Conservation (phyloP, 2,329 filamentous ascomycete species). For the Hypoxylon sp. region DNA sequence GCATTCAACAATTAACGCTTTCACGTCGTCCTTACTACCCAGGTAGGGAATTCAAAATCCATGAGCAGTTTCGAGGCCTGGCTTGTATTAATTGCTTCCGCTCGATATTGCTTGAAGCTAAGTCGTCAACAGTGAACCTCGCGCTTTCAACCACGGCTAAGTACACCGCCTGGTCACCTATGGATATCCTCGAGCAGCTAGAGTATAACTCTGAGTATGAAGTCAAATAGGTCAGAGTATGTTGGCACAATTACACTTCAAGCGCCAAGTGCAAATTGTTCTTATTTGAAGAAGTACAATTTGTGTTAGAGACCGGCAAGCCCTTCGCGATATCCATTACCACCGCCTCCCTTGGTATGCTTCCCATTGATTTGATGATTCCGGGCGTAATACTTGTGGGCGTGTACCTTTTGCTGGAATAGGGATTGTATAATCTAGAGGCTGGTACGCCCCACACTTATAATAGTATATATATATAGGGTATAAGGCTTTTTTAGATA, state of each 20-base stretch:
- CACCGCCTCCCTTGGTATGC: constrained; percentile 71
- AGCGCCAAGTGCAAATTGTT: constrained; percentile 74
- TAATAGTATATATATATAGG: too few species aligned
- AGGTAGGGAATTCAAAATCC: too few species aligned
- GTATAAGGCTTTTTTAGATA: too few species aligned
- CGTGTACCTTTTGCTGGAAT: too few species aligned
- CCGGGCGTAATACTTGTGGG: constrained; percentile 68
- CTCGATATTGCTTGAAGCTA: too few species aligned
- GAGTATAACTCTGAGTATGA: not conserved
- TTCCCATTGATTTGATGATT: constrained; percentile 73
- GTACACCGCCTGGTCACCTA: not conserved
- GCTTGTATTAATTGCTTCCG: not conserved
- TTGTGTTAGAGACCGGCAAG: constrained; percentile 60
- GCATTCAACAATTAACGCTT: too few species aligned
- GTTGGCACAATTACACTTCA: constrained; percentile 83
- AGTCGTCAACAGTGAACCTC: too few species aligned
- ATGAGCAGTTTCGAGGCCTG: not conserved
- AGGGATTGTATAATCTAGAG: too few species aligned
- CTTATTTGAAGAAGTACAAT: constrained; percentile 68
- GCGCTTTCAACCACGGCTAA: not conserved
- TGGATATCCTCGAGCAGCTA: not conserved
- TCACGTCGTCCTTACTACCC: too few species aligned
- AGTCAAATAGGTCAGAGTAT: constrained; percentile 77
- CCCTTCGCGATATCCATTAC: constrained; percentile 69
- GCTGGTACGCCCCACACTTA: too few species aligned